Percentiles rank a stretch among this genome's conserved stretches.
Evolutionary conservation across 306 rosid genomes (phyloP).

Genomic region (Vigna trinervia): DNA sequence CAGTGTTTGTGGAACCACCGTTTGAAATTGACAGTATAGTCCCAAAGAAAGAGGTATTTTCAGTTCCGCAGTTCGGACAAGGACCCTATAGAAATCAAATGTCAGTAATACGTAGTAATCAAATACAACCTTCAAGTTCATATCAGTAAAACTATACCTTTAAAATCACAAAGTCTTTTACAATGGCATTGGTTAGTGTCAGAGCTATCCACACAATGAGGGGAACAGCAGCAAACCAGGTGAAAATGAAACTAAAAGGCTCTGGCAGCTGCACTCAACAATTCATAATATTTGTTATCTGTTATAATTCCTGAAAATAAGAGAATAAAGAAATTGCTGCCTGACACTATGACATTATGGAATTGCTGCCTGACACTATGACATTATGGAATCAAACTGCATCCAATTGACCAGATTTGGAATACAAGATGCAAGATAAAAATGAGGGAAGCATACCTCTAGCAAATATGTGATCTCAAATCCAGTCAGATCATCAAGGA

Average conservation of each 20-base stretch:
- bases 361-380: constrained; percentile 9
- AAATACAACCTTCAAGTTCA: background rate
- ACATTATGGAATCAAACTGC: constrained; percentile 36
- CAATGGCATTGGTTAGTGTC: constrained; percentile 69
- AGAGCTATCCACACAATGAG: constrained; percentile 79
- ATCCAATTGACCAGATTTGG: constrained; percentile 15
- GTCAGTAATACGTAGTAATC: constrained; percentile 26
- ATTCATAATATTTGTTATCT: constrained; percentile 28
- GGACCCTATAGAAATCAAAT: constrained; percentile 62
- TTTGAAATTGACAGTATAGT: constrained; percentile 80
- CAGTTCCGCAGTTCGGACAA: constrained; percentile 95
- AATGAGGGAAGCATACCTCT: constrained; percentile 58
- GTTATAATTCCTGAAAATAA: constrained; percentile 19
- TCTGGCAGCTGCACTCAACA: constrained; percentile 84
- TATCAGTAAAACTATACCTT: constrained; percentile 61
- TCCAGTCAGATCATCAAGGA: constrained; percentile 91
- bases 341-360: constrained; percentile 26
- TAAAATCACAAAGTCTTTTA: constrained; percentile 82
- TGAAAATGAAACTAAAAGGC: constrained; percentile 92
- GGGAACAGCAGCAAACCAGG: constrained; percentile 99
- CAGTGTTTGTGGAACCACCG: constrained; percentile 72
- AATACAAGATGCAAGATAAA: constrained; percentile 28
- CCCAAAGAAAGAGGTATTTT: constrained; percentile 90
- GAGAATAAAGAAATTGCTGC: background rate
- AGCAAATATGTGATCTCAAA: constrained; percentile 83